Evolutionary conservation across 2,329 filamentous ascomycete genomes (phyloP), one percentile per base, ranked within the genome.

Genomic region (Talaromyces piceae): DNA sequence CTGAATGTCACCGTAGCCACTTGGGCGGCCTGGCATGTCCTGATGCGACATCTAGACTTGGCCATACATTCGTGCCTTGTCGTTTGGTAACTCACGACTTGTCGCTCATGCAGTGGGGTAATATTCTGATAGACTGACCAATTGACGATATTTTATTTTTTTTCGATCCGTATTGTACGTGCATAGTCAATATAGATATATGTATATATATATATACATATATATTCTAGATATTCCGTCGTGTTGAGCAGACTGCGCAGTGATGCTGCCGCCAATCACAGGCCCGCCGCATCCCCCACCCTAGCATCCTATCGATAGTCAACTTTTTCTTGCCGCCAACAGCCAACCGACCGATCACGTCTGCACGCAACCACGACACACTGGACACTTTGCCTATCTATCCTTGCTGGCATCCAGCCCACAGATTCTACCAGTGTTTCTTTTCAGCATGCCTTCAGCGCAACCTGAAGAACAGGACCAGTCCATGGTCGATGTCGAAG

Each of bases 401-500:
- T 30, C 28, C 28, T 30, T 13, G 28, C 7, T 30, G 7, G 13
- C 28, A 30, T 30, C 13, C 13, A 30, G n/a, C n/a, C n/a, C n/a
- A n/a, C n/a, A n/a, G n/a, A n/a, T n/a, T n/a, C n/a, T n/a, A 3
- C 31, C 26, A 28, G 4, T 18, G 11, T 11, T 37, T 37, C 13
- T 37, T 20, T 28, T 28, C 11, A 28, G 11, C 39, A 43, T 72
- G 69, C 70, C 70, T 18, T 68, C 66, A 45, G 61, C 69, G n/a
- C 68, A 67, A 57, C 62, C 64, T 25, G 60, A 69, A 55, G 68
- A 71, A 46, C 59, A 68, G 22, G 66, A 69, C 54, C 69, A 72
- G 58, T 65, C 67, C 55, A 73, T 73, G 70, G 54, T 64, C 41
- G 69, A 73, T 53, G 67, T 63, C 37, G 69, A 73, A 52, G 65